These are phyloP conservation scores for Obelidium mucronatum DNA, from an alignment of 192 early-diverging fungal genomes.

Conservation along the genomic window DNA sequence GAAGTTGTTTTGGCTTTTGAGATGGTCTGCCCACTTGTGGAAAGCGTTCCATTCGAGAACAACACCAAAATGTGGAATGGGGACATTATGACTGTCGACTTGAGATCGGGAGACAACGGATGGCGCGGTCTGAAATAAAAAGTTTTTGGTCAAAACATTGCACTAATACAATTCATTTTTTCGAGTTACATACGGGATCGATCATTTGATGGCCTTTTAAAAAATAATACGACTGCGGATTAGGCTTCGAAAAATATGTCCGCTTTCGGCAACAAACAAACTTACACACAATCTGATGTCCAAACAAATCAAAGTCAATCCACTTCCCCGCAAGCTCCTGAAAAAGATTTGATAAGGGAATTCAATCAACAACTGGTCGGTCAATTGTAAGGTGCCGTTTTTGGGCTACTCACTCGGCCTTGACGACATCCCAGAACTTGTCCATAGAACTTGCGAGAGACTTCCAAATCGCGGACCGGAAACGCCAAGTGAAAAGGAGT, in stretches of 20 bases:
- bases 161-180: neutral
- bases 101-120: conserved; percentile 4
- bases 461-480: conserved; percentile 38
- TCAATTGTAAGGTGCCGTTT: no score
- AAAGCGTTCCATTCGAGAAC: conserved; percentile 47
- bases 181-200: neutral
- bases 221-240: neutral
- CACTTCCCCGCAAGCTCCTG: conserved; percentile 33
- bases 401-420: conserved; percentile 29
- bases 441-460: conserved; percentile 36
- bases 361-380: neutral
- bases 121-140: neutral
- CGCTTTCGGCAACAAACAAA: neutral
- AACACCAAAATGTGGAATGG: conserved; percentile 49
- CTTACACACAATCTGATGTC: conserved; percentile 46
- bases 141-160: neutral
- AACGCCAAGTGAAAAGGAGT: conserved; percentile 49
- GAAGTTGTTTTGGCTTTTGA: conserved; percentile 17
- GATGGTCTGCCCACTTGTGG: conserved; percentile 37
- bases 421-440: conserved; percentile 39
- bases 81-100: conserved; percentile 41
- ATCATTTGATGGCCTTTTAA: neutral
- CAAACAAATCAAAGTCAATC: conserved; percentile 49
- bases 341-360: no score
- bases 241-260: neutral